Base-by-base conservation (phyloP, 129 eudicot genomes). In the Ambrosia trifida region DNA sequence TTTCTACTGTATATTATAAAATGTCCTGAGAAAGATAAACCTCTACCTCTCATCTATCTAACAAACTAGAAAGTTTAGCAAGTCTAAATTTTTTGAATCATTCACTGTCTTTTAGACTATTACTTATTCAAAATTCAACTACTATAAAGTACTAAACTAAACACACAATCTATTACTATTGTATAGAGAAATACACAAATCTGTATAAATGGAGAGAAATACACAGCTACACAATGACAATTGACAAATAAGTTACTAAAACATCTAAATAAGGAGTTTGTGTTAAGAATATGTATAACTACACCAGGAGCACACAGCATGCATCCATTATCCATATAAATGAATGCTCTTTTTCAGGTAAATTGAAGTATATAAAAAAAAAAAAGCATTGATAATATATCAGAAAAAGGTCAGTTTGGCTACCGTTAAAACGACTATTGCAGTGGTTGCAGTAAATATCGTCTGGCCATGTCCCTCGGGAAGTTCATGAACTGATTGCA, bases 401-500 rank as follows among this genome's bases (percentile, higher is more conserved):
- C 51, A 35, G 32, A 19, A 44, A 33, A 57, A 70, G 70, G 30
- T 51, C 18, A 64, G 40, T 14, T 51, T 53, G 67, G 85, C 11
- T 82, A 95, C 99, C 80, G 99, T 95, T 70, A 95, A 78, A 66
- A 95, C 99, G 58, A 95, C 97, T 49, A 95, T 95, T 16, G 99
- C 96, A 20, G 97, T 95, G 52, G 99, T 95, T 41, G 99, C 99
- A 31, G 99, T 88, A 85, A 95, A 95, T 69, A 95, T 88, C 4
- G 96, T 95, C 86, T 95, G 97, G 53, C 99, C 99, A 74, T 90
- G 99, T 68, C 99, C 99, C 61, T 95, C 99, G 46, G 99, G 99
- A 66, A 95, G 97, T 82, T 95, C 99, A 78, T 95, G 99, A 79
- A 95, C 80, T 47, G 99, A 90, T 84, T 95, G 97, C 84, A 95